Evolutionary conservation across 1,284 basidiomycete genomes (phyloP).

Genomic region (Irpex lacteus): DNA sequence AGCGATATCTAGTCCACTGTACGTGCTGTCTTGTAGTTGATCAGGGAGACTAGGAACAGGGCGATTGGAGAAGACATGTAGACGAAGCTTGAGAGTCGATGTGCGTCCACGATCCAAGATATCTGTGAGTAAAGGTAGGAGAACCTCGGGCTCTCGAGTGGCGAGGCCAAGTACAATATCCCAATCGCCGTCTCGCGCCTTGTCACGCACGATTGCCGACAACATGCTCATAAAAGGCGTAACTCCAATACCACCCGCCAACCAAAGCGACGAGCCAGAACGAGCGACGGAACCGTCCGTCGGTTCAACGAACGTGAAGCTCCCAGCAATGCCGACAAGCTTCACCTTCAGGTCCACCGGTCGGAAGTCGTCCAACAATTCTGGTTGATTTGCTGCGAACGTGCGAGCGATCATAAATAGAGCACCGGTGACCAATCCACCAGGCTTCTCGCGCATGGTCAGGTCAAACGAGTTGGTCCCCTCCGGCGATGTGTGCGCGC

Average conservation of each 20-base stretch:
- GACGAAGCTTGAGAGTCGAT: conserved; percentile 17
- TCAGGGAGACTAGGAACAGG: conserved; percentile 16
- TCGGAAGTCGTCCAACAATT: conserved; percentile 36
- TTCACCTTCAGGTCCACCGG: conserved; percentile 28
- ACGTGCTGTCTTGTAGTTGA: background rate
- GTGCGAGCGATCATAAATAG: conserved; percentile 47
- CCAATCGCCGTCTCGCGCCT: conserved; percentile 19
- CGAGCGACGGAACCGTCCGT: background rate
- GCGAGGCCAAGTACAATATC: conserved; percentile 45
- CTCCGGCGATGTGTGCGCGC: conserved; percentile 20
- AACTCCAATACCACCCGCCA: conserved; percentile 57
- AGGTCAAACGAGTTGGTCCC: conserved; percentile 34
- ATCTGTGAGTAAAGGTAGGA: conserved; percentile 35
- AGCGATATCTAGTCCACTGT: background rate
- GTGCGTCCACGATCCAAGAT: conserved; percentile 21
- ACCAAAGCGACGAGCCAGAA: conserved; percentile 37
- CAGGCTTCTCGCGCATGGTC: conserved; percentile 51
- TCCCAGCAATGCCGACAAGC: conserved; percentile 37
- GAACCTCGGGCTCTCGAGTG: conserved; percentile 47
- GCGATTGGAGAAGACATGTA: conserved; percentile 11
- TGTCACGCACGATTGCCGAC: conserved; percentile 23
- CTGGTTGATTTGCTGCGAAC: conserved; percentile 34
- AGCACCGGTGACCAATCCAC: conserved; percentile 49
- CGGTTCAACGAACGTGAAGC: conserved; percentile 30
- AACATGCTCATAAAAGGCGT: conserved; percentile 59